Evolutionary conservation across 129 eudicot species (phyloP).

Genomic region (Flaveria ramosissima): DNA sequence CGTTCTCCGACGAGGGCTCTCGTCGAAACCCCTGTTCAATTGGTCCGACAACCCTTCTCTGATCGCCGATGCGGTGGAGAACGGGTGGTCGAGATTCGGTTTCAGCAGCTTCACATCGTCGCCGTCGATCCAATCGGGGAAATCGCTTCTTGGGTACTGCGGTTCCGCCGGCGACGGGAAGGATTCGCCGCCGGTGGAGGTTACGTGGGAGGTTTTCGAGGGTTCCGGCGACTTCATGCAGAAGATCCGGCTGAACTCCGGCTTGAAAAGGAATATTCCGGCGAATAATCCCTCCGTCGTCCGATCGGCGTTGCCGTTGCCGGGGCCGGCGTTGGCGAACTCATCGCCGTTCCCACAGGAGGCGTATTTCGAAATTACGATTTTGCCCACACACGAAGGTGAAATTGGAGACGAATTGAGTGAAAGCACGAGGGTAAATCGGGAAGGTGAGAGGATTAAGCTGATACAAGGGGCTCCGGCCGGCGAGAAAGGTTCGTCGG

Average conservation of each 20-base stretch:
- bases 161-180: slow-evolving; percentile 36
- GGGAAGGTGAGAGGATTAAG: slow-evolving; percentile 58
- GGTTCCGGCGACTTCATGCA: slow-evolving; percentile 88
- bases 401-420: slow-evolving; percentile 14
- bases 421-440: slow-evolving; percentile 19
- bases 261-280: slow-evolving; percentile 27
- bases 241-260: slow-evolving; percentile 63
- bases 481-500: slow-evolving; percentile 49
- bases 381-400: slow-evolving; percentile 34
- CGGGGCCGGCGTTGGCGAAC: slow-evolving; percentile 74
- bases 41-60: slow-evolving; percentile 85
- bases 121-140: slow-evolving; percentile 47
- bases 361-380: slow-evolving; percentile 83
- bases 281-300: slow-evolving; percentile 39
- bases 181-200: slow-evolving; percentile 41
- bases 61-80: slow-evolving; percentile 83
- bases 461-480: slow-evolving; percentile 46
- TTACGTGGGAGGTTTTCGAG: slow-evolving; percentile 68
- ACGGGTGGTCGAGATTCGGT: slow-evolving; percentile 92
- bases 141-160: slow-evolving; percentile 51
- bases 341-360: slow-evolving; percentile 82
- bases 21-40: slow-evolving; percentile 47
- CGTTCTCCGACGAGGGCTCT: slow-evolving; percentile 55
- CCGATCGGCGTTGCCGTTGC: slow-evolving; percentile 73
- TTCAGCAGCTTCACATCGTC: slow-evolving; percentile 53